Evolutionary conservation across 2,329 filamentous ascomycete genomes (phyloP).

Genomic region (Fusarium sp.): DNA sequence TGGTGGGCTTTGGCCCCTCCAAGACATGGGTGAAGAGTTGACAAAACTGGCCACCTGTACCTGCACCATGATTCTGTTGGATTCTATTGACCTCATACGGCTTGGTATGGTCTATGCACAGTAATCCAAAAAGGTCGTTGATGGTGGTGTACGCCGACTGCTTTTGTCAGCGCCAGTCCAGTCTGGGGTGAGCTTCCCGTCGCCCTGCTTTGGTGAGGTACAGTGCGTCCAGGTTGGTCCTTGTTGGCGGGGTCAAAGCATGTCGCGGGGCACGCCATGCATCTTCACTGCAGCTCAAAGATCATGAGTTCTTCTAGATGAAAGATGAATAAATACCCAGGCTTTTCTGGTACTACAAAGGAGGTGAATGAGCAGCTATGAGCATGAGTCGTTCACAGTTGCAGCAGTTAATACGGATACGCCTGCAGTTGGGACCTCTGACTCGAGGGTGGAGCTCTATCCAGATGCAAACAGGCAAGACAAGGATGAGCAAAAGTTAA

Average conservation of each 20-base stretch:
- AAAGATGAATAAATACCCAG: neutral
- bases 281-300: neutral
- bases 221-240: neutral
- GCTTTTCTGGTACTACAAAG: neutral
- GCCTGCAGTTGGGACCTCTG: neutral
- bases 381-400: neutral
- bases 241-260: neutral
- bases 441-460: neutral
- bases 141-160: neutral
- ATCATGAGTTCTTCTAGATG: neutral
- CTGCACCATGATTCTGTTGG: constrained; percentile 20
- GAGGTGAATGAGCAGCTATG: neutral
- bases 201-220: neutral
- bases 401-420: neutral
- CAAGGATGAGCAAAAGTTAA: neutral
- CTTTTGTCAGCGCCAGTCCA: neutral
- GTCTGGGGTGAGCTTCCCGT: neutral
- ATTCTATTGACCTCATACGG: constrained; percentile 14
- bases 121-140: constrained; percentile 3
- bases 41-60: neutral
- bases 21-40: constrained; percentile 7
- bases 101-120: neutral
- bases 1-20: constrained; percentile 17
- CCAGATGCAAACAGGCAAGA: neutral
- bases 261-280: neutral